Evolutionary conservation across 257 asterid genomes (phyloP).

Genomic region (Scutellaria minor): DNA sequence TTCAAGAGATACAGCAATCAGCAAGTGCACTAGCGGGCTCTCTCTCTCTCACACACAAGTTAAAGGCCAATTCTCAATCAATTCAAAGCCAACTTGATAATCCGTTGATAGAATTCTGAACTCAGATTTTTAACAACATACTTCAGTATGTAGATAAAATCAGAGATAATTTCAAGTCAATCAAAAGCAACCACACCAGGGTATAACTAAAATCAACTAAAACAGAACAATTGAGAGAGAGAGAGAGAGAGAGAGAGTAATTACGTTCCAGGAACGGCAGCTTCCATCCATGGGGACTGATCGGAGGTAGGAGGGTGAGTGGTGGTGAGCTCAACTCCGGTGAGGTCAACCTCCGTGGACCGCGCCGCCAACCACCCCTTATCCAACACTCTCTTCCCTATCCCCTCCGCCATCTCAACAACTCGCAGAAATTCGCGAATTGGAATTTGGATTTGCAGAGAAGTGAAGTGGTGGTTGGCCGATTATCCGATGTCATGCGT

Average conservation of each 20-base stretch:
- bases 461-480: background rate
- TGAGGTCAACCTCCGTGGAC: constrained; percentile 71
- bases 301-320: constrained; percentile 67
- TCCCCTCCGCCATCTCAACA: constrained; percentile 48
- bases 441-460: constrained; percentile 19
- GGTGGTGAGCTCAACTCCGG: constrained; percentile 89
- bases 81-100: constrained; percentile 15
- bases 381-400: constrained; percentile 71
- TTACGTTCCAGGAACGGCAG: constrained; percentile 97
- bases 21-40: background rate
- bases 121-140: no score
- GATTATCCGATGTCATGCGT: constrained; percentile 13
- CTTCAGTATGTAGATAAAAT: no score
- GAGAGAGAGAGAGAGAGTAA: background rate
- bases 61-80: background rate
- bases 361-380: constrained; percentile 92
- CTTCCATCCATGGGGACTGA: constrained; percentile 85
- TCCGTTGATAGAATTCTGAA: no score
- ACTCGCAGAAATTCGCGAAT: background rate
- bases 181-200: background rate
- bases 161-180: background rate
- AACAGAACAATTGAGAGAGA: background rate
- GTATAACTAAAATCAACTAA: background rate
- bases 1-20: constrained; percentile 18
- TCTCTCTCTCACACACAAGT: background rate